phyloP scores from a whole-genome alignment of 2,329 filamentous ascomycete species.

The Endoconidiophora laricicola region DNA sequence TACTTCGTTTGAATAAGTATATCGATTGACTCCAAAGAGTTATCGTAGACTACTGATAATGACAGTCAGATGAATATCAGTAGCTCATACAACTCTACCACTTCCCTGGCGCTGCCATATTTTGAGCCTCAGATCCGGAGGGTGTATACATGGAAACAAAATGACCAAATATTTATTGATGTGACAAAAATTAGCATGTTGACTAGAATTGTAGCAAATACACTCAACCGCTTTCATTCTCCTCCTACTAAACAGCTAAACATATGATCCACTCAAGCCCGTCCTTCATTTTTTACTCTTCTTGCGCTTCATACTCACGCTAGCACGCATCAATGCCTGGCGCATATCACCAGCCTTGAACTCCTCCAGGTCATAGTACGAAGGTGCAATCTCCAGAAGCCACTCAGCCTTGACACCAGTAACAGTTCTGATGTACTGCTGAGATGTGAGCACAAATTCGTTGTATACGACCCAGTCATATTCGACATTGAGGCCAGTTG shows the following conservation, averaged over 20 bases:
- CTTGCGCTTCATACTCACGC: slow-evolving; percentile 44
- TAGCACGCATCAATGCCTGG: slow-evolving; percentile 40
- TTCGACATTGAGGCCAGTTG: slow-evolving; percentile 73
- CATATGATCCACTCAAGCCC: not conserved
- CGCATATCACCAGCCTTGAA: slow-evolving; percentile 83
- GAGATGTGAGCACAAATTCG: slow-evolving; percentile 92
- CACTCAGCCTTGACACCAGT: slow-evolving; percentile 87
- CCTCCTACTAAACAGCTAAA: not conserved
- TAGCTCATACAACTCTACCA: too few relatives aligned
- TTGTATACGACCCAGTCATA: slow-evolving; percentile 97
- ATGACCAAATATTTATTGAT: too few relatives aligned
- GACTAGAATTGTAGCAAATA: not conserved
- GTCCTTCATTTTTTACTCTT: slow-evolving; percentile 20
- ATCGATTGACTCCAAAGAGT: too few relatives aligned
- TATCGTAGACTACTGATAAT: too few relatives aligned
- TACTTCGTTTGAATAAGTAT: too few relatives aligned
- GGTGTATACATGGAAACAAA: too few relatives aligned
- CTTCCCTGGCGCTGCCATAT: too few relatives aligned
- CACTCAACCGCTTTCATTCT: not conserved
- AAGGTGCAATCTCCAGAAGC: slow-evolving; percentile 85
- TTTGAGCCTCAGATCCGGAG: too few relatives aligned
- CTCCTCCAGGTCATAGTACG: slow-evolving; percentile 71
- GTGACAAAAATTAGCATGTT: not conserved
- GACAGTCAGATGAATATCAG: too few relatives aligned
- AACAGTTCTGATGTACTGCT: slow-evolving; percentile 94